A percentile compares a stretch with the other conserved stretches of the same genome.
These are phyloP conservation scores for Penicillium fuscoglaucum DNA, from an alignment of 2,329 filamentous ascomycete genomes.

Conservation along the genomic window DNA sequence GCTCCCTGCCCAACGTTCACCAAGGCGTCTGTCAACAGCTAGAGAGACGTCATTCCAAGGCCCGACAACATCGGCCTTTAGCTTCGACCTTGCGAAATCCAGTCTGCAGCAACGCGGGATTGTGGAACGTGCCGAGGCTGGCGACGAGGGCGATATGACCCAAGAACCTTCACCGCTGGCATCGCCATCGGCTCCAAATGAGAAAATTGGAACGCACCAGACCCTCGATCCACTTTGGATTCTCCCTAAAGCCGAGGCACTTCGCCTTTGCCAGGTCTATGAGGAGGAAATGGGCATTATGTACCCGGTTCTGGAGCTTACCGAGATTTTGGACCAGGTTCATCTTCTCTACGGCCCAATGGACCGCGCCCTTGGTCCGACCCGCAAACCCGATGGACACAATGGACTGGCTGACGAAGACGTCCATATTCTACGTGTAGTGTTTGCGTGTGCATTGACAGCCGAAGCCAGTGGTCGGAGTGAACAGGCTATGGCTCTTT, in stretches of 20 bases:
- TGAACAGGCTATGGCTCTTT: constrained; percentile 69
- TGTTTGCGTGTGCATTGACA: constrained; percentile 74
- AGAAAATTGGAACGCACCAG: constrained; percentile 33
- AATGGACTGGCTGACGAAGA: constrained; percentile 59
- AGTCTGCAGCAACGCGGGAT: constrained; percentile 88
- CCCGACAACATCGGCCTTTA: constrained; percentile 79
- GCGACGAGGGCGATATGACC: constrained; percentile 59
- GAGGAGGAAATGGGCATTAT: constrained; percentile 88
- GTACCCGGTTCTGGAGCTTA: constrained; percentile 79
- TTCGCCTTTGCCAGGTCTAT: constrained; percentile 74
- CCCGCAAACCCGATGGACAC: constrained; percentile 14
- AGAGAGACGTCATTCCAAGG: constrained; percentile 72
- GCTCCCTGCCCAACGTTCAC: constrained; percentile 13
- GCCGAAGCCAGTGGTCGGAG: constrained; percentile 78
- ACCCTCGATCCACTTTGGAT: constrained; percentile 72
- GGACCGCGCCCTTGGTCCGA: constrained; percentile 6
- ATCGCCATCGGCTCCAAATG: constrained; percentile 26
- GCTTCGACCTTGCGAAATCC: constrained; percentile 78
- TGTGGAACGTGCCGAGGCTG: constrained; percentile 50
- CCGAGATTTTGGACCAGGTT: constrained; percentile 67
- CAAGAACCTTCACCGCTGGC: constrained; percentile 37
- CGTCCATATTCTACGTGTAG: constrained; percentile 73
- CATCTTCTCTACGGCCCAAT: constrained; percentile 56
- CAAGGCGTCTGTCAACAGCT: constrained; percentile 26
- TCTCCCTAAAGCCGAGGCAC: constrained; percentile 71